Conservation (phyloP, 1,284 basidiomycete genomes). For the Porogramme epimiltina region DNA sequence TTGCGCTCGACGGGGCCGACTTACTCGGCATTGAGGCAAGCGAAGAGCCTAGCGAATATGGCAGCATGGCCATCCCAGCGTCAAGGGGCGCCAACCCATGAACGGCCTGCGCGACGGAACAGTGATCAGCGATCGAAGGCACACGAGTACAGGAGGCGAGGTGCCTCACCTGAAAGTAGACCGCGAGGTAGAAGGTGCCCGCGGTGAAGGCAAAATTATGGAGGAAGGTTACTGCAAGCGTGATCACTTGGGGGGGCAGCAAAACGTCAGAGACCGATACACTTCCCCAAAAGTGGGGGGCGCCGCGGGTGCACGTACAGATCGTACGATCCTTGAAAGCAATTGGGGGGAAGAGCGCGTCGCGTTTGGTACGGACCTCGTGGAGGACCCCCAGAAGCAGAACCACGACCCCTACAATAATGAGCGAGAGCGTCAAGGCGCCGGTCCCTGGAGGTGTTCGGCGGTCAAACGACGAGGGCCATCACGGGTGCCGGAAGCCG, state of each 20-base stretch:
- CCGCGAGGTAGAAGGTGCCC: conserved; percentile 79
- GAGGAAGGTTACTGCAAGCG: conserved; percentile 70
- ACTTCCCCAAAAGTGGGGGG: conserved; percentile 13
- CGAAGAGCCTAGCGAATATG: conserved; percentile 80
- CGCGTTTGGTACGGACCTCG: conserved; percentile 63
- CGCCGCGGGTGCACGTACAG: conserved; percentile 40
- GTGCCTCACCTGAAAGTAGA: conserved; percentile 70
- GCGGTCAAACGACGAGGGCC: conserved; percentile 8
- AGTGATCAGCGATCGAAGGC: conserved; percentile 15
- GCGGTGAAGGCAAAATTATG: conserved; percentile 81
- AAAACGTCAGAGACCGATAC: conserved; percentile 26
- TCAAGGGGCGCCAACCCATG: conserved; percentile 64
- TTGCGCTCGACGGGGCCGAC: conserved; percentile 15
- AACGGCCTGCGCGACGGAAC: conserved; percentile 51
- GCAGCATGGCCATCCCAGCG: conserved; percentile 72
- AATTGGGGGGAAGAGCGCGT: conserved; percentile 69
- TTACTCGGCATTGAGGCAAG: conserved; percentile 70
- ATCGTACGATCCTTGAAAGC: conserved; percentile 61
- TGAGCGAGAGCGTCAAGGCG: conserved; percentile 59
- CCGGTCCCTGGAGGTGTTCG: conserved; percentile 52
- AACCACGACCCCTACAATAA: conserved; percentile 54
- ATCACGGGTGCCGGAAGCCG: conserved; percentile 5
- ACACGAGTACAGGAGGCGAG: conserved; percentile 1
- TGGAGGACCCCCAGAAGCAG: conserved; percentile 63
- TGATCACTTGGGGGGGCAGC: conserved; percentile 57